A percentile compares a stretch with the other conserved stretches of the same genome.
These are phyloP conservation scores for Phaseolus lunatus DNA, from an alignment of 306 rosid species.

Conservation along the genomic window DNA sequence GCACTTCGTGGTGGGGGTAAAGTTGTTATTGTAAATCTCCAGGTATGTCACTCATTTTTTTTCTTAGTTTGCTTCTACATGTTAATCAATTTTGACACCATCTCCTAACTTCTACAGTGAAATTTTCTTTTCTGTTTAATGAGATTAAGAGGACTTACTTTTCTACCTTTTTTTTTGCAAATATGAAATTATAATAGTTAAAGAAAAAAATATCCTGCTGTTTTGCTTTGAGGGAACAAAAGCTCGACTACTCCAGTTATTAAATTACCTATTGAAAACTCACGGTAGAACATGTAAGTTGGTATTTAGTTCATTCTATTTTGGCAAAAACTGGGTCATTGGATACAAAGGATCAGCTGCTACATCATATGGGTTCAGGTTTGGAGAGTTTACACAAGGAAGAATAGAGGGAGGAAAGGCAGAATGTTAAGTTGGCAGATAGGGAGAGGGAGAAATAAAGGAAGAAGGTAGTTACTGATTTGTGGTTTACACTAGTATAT, in stretches of 20 bases:
- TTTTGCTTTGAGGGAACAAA: slow-evolving; percentile 6
- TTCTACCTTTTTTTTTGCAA: slow-evolving; percentile 6
- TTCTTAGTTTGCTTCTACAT: background rate
- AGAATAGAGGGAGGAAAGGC: background rate
- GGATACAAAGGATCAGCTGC: background rate
- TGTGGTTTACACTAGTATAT: background rate
- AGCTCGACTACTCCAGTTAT: slow-evolving; percentile 8
- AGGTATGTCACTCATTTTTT: slow-evolving; percentile 58
- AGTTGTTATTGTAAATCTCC: slow-evolving; percentile 94
- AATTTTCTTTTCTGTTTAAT: slow-evolving; percentile 30
- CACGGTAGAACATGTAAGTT: slow-evolving; percentile 15
- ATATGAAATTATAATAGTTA: slow-evolving; percentile 7
- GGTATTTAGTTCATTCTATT: background rate
- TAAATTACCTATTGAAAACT: slow-evolving; percentile 15
- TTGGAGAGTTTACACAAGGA: background rate
- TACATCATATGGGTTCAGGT: background rate
- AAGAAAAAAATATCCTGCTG: background rate
- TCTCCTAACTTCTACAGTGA: slow-evolving; percentile 14
- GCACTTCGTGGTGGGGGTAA: slow-evolving; percentile 96
- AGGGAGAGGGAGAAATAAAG: background rate
- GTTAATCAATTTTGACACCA: slow-evolving; percentile 23
- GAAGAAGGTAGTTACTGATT: background rate
- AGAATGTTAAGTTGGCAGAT: background rate
- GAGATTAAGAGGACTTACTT: slow-evolving; percentile 12
- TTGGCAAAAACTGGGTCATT: background rate